phyloP scores from a whole-genome alignment of 345 rosid genomes.

The Euphorbia tirucalli region DNA sequence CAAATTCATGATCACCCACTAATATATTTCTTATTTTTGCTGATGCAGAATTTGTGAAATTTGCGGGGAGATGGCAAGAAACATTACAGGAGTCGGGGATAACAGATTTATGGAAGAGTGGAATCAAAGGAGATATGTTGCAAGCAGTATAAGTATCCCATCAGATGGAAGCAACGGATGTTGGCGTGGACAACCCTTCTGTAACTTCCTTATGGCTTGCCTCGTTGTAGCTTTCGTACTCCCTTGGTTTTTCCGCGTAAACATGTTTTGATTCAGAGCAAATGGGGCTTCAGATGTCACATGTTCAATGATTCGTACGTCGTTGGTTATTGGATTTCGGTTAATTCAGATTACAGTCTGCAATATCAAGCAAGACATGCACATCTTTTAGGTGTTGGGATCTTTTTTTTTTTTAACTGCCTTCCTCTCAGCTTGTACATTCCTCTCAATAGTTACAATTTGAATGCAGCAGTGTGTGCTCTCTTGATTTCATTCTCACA shows the following conservation, averaged over 20 bases:
- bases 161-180: constrained; percentile 37
- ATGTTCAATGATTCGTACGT: neutral
- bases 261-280: constrained; percentile 40
- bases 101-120: constrained; percentile 48
- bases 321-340: neutral
- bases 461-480: neutral
- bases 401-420: too few relatives aligned
- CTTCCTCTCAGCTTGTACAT: neutral
- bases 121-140: constrained; percentile 36
- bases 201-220: constrained; percentile 73
- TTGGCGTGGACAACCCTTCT: constrained; percentile 66
- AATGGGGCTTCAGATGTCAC: neutral
- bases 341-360: neutral
- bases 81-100: constrained; percentile 46
- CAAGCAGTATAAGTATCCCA: constrained; percentile 8
- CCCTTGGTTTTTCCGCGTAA: constrained; percentile 68
- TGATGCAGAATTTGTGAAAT: constrained; percentile 65
- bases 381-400: too few relatives aligned
- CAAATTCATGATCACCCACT: too few relatives aligned
- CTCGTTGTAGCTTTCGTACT: constrained; percentile 64
- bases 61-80: constrained; percentile 53
- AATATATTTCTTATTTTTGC: constrained; percentile 7
- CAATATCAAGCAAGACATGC: neutral
- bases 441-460: neutral
- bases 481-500: neutral